Conservation (phyloP, 2,329 filamentous ascomycete genomes). For the Colletotrichum sp. region DNA sequence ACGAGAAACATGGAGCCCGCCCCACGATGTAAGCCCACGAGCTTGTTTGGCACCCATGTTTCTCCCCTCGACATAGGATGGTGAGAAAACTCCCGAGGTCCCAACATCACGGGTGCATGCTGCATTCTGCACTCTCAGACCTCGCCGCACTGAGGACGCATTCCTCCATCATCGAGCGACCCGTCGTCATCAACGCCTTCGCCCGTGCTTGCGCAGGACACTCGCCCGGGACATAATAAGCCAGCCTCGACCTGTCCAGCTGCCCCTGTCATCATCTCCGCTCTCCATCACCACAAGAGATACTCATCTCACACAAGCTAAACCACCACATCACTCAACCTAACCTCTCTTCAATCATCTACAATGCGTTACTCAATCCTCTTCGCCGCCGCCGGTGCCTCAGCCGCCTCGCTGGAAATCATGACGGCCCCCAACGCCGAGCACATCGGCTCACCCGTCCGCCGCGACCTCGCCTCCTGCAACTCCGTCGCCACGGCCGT, state of each 20-base stretch:
- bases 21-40: background rate
- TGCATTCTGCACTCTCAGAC: background rate
- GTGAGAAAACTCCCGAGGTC: background rate
- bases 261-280: background rate
- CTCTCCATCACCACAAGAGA: background rate
- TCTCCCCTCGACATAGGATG: background rate
- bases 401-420: background rate
- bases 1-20: background rate
- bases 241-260: background rate
- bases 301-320: background rate
- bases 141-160: background rate
- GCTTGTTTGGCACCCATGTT: background rate
- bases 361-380: background rate
- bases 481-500: constrained; percentile 23
- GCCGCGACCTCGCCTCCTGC: constrained; percentile 14
- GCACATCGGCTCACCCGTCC: background rate
- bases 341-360: background rate
- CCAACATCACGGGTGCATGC: background rate
- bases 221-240: background rate
- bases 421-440: background rate
- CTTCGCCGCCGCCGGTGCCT: background rate
- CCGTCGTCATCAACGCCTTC: background rate
- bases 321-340: background rate
- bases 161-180: background rate
- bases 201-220: background rate